Conservation (phyloP, 768 basidiomycete species). For the Boletus tylopilopsis region DNA sequence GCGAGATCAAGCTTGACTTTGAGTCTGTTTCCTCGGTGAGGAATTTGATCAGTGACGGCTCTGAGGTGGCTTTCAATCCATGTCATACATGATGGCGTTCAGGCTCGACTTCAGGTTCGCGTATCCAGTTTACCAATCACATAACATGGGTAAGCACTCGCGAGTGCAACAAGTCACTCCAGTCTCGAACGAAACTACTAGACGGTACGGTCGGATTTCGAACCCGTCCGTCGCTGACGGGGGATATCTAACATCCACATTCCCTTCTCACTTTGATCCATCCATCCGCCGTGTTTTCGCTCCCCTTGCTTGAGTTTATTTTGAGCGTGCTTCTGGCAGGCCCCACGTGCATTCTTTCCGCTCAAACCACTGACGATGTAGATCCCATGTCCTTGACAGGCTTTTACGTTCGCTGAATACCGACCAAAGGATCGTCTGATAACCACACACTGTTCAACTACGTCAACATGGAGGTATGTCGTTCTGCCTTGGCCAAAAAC, state of each 20-base stretch:
- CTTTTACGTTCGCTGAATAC: slow-evolving; percentile 22
- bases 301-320: slow-evolving; percentile 4
- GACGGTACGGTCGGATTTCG: slow-evolving; percentile 11
- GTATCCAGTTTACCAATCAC: too few relatives aligned
- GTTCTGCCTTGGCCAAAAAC: not conserved
- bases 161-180: too few relatives aligned
- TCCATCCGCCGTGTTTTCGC: slow-evolving; percentile 13
- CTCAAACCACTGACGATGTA: not conserved
- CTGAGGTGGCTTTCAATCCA: too few relatives aligned
- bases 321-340: slow-evolving; percentile 33
- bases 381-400: slow-evolving; percentile 8
- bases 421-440: slow-evolving; percentile 18
- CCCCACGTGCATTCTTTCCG: slow-evolving; percentile 19
- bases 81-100: too few relatives aligned
- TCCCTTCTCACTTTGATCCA: not conserved
- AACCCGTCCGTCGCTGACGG: not conserved
- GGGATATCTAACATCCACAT: slow-evolving; percentile 2
- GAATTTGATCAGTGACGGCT: too few relatives aligned
- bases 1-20: too few relatives aligned
- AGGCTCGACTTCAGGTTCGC: too few relatives aligned
- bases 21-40: too few relatives aligned
- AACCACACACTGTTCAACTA: slow-evolving; percentile 25
- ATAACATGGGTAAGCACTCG: too few relatives aligned
- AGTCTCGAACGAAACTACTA: slow-evolving; percentile 13
- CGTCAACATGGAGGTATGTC: slow-evolving; percentile 26